Evolutionary conservation across 164 flowering plant species (phyloP), one percentile per base, ranked within the genome.

Genomic region (Macadamia integrifolia): DNA sequence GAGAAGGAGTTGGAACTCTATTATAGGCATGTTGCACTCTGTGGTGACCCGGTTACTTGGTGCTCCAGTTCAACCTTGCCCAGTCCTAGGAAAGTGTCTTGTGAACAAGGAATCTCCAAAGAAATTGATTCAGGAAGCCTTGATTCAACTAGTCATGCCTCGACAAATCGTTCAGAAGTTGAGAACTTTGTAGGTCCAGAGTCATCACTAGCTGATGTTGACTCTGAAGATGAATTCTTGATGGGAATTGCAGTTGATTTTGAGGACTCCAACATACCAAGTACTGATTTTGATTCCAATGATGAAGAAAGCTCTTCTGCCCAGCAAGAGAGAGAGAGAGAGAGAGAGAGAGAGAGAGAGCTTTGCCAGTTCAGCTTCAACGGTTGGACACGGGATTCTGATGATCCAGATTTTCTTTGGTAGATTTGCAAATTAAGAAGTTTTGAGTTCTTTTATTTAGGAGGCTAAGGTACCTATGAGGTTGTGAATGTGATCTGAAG

Each of bases 1-100:
- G 96, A 90, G 83, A 93, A 88, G 75, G 97, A 93, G 71, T 71
- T 91, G 61, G 98, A 91, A 77, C 84, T 93, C 6, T 92, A 93
- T 67, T 76, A 88, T 78, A 77, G 96, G 69, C 97, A 93, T 76
- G 78, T 82, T 65, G 89, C 98, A 48, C 92, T 93, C 44, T 88
- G 87, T 71, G 94, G 88, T 40, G 90, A 87, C 61, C 90, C 93
- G 59, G 84, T 74, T 72, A 62, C 74, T 63, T 76, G 85, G 31
- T 76, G 74, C 72, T 83, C 87, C 18, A 49, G 79, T 63, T 74
- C 84, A 2, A 70, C 71, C 52, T 77, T 78, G 66, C 78, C 76
- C 60, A 10, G 59, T 65, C 75, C 80, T 55, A 75, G 65, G 29
- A 78, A 78, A 68, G 67, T 29, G 58, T 55, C 70, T 17, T 60